A percentile compares a stretch with the other conserved stretches of the same genome.
phyloP scores from a whole-genome alignment of 2,329 filamentous ascomycete genomes.

The Apiospora kogelbergensis region DNA sequence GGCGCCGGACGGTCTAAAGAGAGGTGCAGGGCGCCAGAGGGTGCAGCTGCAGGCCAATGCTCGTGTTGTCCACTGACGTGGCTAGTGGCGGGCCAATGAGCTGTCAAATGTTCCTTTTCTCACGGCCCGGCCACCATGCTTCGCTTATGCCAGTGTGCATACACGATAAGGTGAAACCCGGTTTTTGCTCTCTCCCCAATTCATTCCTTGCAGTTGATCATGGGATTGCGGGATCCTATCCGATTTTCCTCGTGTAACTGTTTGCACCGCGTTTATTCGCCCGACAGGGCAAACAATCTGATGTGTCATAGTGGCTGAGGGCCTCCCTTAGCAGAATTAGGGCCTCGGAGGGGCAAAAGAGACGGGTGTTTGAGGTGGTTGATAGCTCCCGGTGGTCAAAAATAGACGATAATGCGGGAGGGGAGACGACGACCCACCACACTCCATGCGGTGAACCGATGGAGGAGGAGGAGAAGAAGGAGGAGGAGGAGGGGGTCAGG shows the following conservation, averaged over 20 bases:
- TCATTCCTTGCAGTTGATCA: neutral
- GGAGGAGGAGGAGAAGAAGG: neutral
- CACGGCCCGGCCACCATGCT: neutral
- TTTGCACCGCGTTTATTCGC: neutral
- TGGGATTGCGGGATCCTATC: neutral
- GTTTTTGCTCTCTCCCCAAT: neutral
- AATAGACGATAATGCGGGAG: slow-evolving; percentile 3
- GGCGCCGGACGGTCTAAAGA: neutral
- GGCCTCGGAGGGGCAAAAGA: neutral
- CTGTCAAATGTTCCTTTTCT: neutral
- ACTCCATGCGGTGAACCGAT: slow-evolving; percentile 4
- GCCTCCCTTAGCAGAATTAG: no score
- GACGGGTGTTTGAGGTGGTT: neutral
- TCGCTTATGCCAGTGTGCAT: neutral
- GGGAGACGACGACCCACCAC: neutral
- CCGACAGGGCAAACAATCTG: neutral
- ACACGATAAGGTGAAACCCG: neutral
- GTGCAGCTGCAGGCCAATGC: slow-evolving; percentile 7
- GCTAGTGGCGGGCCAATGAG: slow-evolving; percentile 1
- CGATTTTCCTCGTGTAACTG: neutral
- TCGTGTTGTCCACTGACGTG: slow-evolving; percentile 8
- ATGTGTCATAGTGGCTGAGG: neutral
- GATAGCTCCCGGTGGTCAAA: slow-evolving; percentile 4
- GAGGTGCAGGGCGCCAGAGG: neutral
- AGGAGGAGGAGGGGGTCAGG: neutral